phyloP scores from a whole-genome alignment of 78 protist genomes.

The Dictyostelium citrinum region DNA sequence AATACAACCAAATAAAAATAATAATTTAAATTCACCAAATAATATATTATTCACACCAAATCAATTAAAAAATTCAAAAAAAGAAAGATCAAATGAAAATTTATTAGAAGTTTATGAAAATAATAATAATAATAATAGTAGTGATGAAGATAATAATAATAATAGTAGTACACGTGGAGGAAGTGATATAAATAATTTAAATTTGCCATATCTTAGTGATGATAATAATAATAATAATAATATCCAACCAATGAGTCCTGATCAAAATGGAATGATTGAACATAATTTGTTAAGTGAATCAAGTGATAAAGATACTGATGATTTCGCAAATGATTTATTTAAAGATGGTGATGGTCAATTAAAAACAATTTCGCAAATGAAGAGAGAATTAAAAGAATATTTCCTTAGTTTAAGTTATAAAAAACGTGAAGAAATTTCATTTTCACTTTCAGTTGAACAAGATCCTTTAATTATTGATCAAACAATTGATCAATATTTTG shows the following conservation, averaged over 20 bases:
- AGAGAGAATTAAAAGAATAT: neutral
- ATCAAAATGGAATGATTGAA: neutral
- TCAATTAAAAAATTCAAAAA: neutral
- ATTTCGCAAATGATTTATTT: neutral
- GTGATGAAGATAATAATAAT: neutral
- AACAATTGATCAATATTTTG: neutral
- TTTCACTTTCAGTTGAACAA: slow-evolving; percentile 21
- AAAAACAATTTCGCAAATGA: neutral
- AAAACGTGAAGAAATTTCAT: slow-evolving; percentile 22
- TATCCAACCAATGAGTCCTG: too few relatives aligned
- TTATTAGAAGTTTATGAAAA: neutral
- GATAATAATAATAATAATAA: too few relatives aligned
- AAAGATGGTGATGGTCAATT: neutral
- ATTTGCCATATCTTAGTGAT: neutral
- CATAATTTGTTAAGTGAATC: neutral
- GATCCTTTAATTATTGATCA: neutral
- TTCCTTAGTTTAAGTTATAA: neutral
- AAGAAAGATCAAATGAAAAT: neutral
- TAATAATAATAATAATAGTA: neutral
- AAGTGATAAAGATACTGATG: neutral
- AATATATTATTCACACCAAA: neutral
- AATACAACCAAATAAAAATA: neutral
- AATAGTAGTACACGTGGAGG: neutral
- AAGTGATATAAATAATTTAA: neutral
- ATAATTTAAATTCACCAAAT: neutral